Base-by-base conservation (phyloP, 208 protist species). In the Histomonas meleagridis region DNA sequence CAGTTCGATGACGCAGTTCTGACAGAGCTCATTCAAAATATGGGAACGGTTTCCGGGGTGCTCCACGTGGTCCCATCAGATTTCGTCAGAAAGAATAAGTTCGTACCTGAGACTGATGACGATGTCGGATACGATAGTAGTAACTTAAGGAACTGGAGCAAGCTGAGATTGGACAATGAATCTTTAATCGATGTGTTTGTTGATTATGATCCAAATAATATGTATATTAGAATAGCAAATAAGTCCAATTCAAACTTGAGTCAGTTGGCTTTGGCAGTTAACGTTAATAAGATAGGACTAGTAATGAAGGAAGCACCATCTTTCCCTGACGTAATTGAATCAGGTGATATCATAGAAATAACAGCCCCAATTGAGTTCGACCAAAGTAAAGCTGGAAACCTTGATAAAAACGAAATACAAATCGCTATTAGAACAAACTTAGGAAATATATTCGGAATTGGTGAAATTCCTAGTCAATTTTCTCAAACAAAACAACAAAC, bases 51-150 rank as follows among this genome's bases (percentile, higher is more conserved):
- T 51, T 79, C 70, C 18, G 70, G 70, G 3, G 40, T 79, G 9
- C 70, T 79, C 18, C 70, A 79, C 40, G 70, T 79, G 14, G 70
- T 79, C 40, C 70, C 70, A 79, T n/a, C 40, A n/a, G 70, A 79
- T 43, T 79, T 79, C 40, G 70, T 79, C 70, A 79, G n/a, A 18
- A 32, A 40, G 18, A n/a, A 32, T 49, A 79, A 35, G 40, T 79
- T 51, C 40, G 5, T 14, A 9, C 70, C 70, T 49, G 70, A 79
- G 1, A 40, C 46, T n/a, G 70, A 79, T 28, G 32, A 86, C 55
- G 32, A 86, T 60, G 53, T 18, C 18, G 53, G 53, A 21, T 60
- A 60, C 18, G 53, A 65, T 65, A 26, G 7, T 65, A n/a, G 23
- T 65, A 32, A 65, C n/a, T 7, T 32, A 10, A 65, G 16, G 21